Evolutionary conservation across 257 asterid genomes (phyloP), one percentile per base, ranked within the genome.

Genomic region (Verbascum thapsus): DNA sequence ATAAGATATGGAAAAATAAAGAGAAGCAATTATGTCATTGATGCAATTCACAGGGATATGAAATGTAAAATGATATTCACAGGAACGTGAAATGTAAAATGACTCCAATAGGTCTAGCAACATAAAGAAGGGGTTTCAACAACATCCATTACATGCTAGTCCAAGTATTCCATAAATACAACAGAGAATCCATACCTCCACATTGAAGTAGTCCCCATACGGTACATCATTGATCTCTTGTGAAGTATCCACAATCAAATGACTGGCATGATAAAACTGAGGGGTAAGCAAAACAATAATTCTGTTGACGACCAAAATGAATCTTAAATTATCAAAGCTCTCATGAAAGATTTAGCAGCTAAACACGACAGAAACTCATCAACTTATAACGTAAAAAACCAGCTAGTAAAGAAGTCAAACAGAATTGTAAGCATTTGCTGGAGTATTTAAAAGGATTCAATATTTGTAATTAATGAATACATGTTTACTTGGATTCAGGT

Each of bases 161-260:
- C 34, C 20, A 42, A 60, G 39, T 66, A 67, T 61, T 63, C 6
- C 39, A 35, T 13, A 52, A 65, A 18, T 23, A 37, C 22, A 47
- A 41, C 26, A 57, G 18, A 34, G 64, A 58, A 65, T 20, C 58
- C 55, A 63, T 89, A 89, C 99, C 99, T 92, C 96, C 63, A 92
- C 99, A 15, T 77, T 85, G 73, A 92, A 89, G 84, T 92, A 92
- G 75, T 87, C 97, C 63, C 81, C 94, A 37, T 83, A 92, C n/a
- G 99, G 99, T 32, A 92, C 97, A 45, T 85, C 99, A 68, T 19
- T 75, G 57, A 87, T 78, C 75, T 76, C 92, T 83, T 92, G 99
- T 40, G 95, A 85, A 39, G 90, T 85, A 69, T 92, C 95, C 23
- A 87, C 66, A 68, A 87, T 73, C 75, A 92, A 81, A 83, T 82